Evolutionary conservation across 2,329 filamentous ascomycete genomes (phyloP).

Genomic region (Rosellinia necatrix): DNA sequence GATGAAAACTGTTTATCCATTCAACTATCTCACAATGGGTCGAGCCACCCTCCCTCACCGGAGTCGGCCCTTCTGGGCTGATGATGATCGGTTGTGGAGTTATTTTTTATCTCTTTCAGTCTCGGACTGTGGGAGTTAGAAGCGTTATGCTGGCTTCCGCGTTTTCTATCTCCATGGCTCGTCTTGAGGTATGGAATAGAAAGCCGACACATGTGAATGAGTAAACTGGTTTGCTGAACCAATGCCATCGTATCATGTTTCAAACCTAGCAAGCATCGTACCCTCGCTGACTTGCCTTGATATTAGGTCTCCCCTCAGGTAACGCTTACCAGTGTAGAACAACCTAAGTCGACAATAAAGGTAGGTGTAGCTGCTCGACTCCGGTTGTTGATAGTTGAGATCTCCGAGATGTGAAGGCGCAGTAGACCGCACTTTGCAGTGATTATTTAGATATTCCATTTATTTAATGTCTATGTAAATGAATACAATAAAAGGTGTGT

Average conservation of each 20-base stretch:
- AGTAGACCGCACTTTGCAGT: not conserved
- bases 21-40: slow-evolving; percentile 69
- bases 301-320: not conserved
- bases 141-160: slow-evolving; percentile 67
- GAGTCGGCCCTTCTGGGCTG: slow-evolving; percentile 53
- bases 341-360: not conserved
- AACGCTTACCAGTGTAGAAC: not conserved
- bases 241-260: not conserved
- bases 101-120: slow-evolving; percentile 44
- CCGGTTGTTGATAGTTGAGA: not conserved
- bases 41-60: slow-evolving; percentile 76
- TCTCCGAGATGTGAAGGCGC: not conserved
- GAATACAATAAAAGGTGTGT: slow-evolving; percentile 16
- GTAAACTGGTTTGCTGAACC: slow-evolving; percentile 71
- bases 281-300: slow-evolving; percentile 25
- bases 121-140: slow-evolving; percentile 35
- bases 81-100: slow-evolving; percentile 80
- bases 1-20: slow-evolving; percentile 75
- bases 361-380: not conserved
- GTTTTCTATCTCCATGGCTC: slow-evolving; percentile 52
- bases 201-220: slow-evolving; percentile 68
- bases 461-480: slow-evolving; percentile 22
- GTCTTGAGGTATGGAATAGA: slow-evolving; percentile 60
- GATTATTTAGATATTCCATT: not conserved
- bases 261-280: not conserved